Evolutionary conservation across 2,329 filamentous ascomycete genomes (phyloP).

Genomic region (Xylariales sp.): DNA sequence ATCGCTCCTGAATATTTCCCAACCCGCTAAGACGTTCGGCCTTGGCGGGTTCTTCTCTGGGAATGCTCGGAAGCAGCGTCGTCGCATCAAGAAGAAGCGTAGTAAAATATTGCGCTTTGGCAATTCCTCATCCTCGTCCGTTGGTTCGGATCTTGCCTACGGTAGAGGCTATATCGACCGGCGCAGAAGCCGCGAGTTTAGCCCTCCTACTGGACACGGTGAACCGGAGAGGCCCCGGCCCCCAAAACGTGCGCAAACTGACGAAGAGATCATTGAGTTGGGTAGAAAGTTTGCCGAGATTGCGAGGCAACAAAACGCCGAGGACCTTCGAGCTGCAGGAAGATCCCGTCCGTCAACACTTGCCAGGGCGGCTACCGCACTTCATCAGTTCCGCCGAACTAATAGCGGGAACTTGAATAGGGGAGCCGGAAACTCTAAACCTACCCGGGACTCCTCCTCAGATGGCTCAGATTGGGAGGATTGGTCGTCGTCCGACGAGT

Average conservation of each 20-base stretch:
- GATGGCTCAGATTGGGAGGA: slow-evolving; percentile 69
- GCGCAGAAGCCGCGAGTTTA: slow-evolving; percentile 50
- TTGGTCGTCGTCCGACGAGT: slow-evolving; percentile 61
- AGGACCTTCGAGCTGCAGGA: slow-evolving; percentile 60
- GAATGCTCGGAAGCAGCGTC: slow-evolving; percentile 62
- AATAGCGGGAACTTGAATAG: slow-evolving; percentile 52
- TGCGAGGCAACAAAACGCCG: slow-evolving; percentile 62
- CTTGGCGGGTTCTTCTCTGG: slow-evolving; percentile 73
- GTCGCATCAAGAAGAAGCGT: slow-evolving; percentile 58
- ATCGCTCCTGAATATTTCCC: slow-evolving; percentile 75
- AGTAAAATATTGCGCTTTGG: slow-evolving; percentile 66
- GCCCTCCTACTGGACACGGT: slow-evolving; percentile 42
- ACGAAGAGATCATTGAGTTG: slow-evolving; percentile 68
- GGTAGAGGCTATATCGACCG: slow-evolving; percentile 68
- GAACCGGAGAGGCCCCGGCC: slow-evolving; percentile 41
- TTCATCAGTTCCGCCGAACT: slow-evolving; percentile 57
- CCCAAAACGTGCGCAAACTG: slow-evolving; percentile 57
- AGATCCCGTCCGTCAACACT: slow-evolving; percentile 54
- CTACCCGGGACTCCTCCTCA: slow-evolving; percentile 52
- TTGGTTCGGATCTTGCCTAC: slow-evolving; percentile 76
- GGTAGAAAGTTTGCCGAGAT: slow-evolving; percentile 66
- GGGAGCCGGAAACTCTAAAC: slow-evolving; percentile 57
- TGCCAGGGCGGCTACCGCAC: slow-evolving; percentile 55
- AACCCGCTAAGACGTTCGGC: slow-evolving; percentile 61
- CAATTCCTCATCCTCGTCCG: slow-evolving; percentile 74